Evolutionary conservation across 1,284 basidiomycete genomes (phyloP), one percentile per base, ranked within the genome.

Genomic region (Leccinum holopus): DNA sequence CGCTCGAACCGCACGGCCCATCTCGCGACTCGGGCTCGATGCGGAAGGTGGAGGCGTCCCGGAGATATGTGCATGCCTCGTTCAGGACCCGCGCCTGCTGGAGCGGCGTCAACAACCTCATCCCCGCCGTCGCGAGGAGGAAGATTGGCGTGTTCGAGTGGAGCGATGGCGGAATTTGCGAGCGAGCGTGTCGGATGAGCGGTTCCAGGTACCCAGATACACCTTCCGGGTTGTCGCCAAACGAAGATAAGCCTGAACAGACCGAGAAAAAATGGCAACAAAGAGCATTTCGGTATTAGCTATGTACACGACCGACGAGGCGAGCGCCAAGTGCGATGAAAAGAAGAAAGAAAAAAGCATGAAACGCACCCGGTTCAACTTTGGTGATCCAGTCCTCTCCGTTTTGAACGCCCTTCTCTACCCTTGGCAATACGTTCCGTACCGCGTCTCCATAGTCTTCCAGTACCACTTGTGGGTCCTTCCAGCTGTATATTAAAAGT

Each of bases 401-500:
- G 32, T 82, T 77, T 68, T 86, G 85, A 1, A 94, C 92, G 7
- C 97, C 97, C 74, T 97, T 98, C 76, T 96, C 95, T 18, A 99
- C 92, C 68, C 86, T 86, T 28, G 94, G 95, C 30, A 98, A 77
- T 16, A 78, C 75, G 63, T 80, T 74, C 12, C 80, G 78, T 4
- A 83, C 79, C 14, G 76, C 71, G 59, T 80, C 80, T 52, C 79
- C 82, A 60, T 81, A 76, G 49, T 81, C 77, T 58, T 80, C 67
- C 5, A 78, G 75, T 25, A 84, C 78, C 14, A 83, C 76, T 59
- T 85, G 82, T 18, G 94, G 87, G 75, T 98, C 92, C 66, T 85
- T 88, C 97, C 97, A 99, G 72, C 93, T 95, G 81, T 99, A 99
- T 68, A 99, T 94, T 77, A 97, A 96, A 55, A 98, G 82, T 57